Base-by-base conservation (phyloP, 148 eudicot species). In the Dianthus caryophyllus region DNA sequence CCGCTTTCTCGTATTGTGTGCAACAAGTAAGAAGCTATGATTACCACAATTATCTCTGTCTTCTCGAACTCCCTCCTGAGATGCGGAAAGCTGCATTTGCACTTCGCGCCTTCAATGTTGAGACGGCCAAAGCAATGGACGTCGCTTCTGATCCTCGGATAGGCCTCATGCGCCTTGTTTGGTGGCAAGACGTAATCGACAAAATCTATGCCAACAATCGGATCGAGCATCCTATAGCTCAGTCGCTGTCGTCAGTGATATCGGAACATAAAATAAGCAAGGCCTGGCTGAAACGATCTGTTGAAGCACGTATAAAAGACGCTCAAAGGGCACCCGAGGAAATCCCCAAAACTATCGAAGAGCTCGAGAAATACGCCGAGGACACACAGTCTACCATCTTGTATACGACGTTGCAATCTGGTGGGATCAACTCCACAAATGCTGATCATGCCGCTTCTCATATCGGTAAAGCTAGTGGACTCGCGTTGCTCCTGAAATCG, bases 391-490 rank as follows among this genome's bases (percentile, higher is more conserved):
- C 98, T 1, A 93, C 96, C 14, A 77, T 93, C 43, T 77, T 93
- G 59, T 93, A 93, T 78, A 71, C 80, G 64, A 83, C 95, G 1
- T 85, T 93, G 69, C 97, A 90, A 75, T 79, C 95, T 33, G 96
- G 96, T 8, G 96, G 95, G 31, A 83, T 93, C 53, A 76, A 62
- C 29, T 93, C 98, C 43, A 84, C 98, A 0, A 85, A 80, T 48
- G 97, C 92, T 49, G 96, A 93, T 77, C 98, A 93, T 78, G 98
- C 97, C 26, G 97, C 96, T n/a, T 93, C 97, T 30, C 98, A 93
- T 74, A 81, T 90, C 47, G 97, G 98, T 48, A 93, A 93, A 77
- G 98, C 98, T 51, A 76, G 91, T 30, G 98, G 98, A 51, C 81
- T 93, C 43, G 83, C 83, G 14, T 78, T 93, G 84, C 81, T 90